Base-by-base conservation (phyloP, 2,329 filamentous ascomycete species). In the Ophiostoma australiae region DNA sequence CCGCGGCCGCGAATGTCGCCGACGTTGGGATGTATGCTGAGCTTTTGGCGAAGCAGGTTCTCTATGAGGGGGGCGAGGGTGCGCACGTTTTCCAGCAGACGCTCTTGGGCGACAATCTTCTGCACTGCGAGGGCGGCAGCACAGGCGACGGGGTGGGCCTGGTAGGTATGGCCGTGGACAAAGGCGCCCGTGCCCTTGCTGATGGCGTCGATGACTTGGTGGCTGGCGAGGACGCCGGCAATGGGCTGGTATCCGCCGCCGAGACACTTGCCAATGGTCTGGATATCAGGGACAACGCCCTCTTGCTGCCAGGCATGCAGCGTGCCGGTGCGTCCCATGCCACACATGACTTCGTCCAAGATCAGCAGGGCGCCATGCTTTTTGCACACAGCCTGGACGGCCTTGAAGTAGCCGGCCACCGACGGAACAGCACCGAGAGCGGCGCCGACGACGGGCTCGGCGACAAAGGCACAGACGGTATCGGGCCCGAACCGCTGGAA, bases 401-500 rank as follows among this genome's bases (percentile, higher is more conserved):
- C 84, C 35, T 65, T 61, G 41, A 73, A 72, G 41, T 90, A 90
- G 0, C 86, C 86, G 1, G 78, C 76, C 0, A 84, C 79, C 0
- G 86, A 76, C 0, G 85, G 80, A 0, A 86, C 82, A 70, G 83
- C 85, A 2, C 86, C 87, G 1, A 84, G 76, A 0, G 83, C 27
- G 3, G 91, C 89, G 2, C 91, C 90, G 17, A 91, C 90, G 1
- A 94, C 84, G 0, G 91, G 89, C 78, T 94, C 91, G 1, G 89
- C 88, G 33, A 93, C 83, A 75, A 94, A 92, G 0, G 89, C 90
- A 70, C 87, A 90, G 0, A 93, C 89, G 0, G 82, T 90, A 0
- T 87, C 82, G 0, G 90, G 85, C 0, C 90, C 91, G 0, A 91
- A 77, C 1, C 83, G 79, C 72, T 84, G 81, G 73, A 94, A 92